Conservation (phyloP, 2,329 filamentous ascomycete species). For the Ophiostoma ulmi region DNA sequence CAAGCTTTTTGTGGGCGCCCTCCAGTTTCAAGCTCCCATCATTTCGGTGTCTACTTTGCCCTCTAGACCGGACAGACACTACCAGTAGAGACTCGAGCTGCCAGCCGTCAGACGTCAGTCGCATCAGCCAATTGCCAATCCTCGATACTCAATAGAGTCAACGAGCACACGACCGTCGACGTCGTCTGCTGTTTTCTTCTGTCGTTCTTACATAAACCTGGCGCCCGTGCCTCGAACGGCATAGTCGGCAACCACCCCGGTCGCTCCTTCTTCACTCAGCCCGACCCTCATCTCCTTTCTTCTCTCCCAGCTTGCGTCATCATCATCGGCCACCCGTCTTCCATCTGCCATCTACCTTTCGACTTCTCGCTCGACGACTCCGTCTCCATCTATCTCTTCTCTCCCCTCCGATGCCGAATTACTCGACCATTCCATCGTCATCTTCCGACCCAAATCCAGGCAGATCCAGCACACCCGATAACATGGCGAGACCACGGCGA, state of each 20-base stretch:
- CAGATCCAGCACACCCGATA: slow-evolving; percentile 36
- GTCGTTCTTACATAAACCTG: background rate
- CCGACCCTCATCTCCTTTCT: background rate
- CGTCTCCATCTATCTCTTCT: background rate
- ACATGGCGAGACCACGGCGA: slow-evolving; percentile 52
- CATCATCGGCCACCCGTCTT: background rate
- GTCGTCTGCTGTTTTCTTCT: background rate
- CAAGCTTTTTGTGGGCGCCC: slow-evolving; percentile 12
- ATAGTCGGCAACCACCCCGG: background rate
- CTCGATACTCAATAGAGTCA: slow-evolving; percentile 1
- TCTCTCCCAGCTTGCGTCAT: background rate
- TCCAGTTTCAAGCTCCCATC: slow-evolving; percentile 1
- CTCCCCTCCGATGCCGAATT: slow-evolving; percentile 45
- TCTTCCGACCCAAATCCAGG: slow-evolving; percentile 34
- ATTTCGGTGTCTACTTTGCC: background rate
- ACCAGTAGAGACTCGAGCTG: background rate
- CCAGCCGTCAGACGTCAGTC: background rate
- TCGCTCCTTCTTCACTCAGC: slow-evolving; percentile 3
- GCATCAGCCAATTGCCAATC: background rate
- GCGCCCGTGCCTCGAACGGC: background rate
- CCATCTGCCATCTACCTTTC: background rate
- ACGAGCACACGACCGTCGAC: background rate
- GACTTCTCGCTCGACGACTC: background rate
- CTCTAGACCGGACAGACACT: background rate
- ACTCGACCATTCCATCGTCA: slow-evolving; percentile 47